These are phyloP conservation scores for Cenchrus fungigraminus DNA, from an alignment of 176 grass and related monocot species.

Conservation along the genomic window DNA sequence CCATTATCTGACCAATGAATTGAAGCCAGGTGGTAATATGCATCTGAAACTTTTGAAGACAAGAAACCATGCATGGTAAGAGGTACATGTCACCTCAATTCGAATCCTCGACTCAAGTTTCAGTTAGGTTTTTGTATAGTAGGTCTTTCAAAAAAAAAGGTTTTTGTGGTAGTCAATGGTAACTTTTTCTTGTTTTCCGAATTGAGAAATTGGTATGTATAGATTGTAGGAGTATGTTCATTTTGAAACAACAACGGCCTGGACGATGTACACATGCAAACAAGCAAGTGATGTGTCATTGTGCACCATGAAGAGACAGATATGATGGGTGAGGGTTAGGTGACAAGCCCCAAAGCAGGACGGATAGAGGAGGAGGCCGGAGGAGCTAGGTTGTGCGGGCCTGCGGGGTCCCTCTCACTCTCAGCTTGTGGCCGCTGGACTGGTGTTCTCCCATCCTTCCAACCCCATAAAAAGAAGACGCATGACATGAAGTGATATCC, in stretches of 20 bases:
- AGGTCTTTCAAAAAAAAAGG: too few relatives aligned
- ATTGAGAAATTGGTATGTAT: background rate
- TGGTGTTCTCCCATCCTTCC: background rate
- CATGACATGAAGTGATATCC: slow-evolving; percentile 47
- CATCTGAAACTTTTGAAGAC: too few relatives aligned
- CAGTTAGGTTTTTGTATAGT: too few relatives aligned
- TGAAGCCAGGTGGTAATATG: too few relatives aligned
- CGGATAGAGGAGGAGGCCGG: too few relatives aligned
- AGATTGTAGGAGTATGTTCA: background rate
- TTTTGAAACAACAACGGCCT: background rate
- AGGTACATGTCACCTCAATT: too few relatives aligned
- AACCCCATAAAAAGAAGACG: slow-evolving; percentile 43
- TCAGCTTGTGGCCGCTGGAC: background rate
- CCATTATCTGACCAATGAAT: too few relatives aligned
- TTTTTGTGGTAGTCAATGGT: too few relatives aligned
- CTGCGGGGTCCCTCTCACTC: background rate
- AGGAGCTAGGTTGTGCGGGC: too few relatives aligned
- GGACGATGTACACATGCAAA: background rate
- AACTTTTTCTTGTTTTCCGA: background rate
- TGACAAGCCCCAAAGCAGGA: slow-evolving; percentile 37
- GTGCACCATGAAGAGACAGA: slow-evolving; percentile 23
- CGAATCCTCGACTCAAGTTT: too few relatives aligned
- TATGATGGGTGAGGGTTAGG: slow-evolving; percentile 33
- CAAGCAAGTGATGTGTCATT: background rate
- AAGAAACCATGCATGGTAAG: too few relatives aligned